These are phyloP conservation scores for Blastobotrys capitulatus DNA, from an alignment of 1,139 yeast genomes.

Conservation along the genomic window DNA sequence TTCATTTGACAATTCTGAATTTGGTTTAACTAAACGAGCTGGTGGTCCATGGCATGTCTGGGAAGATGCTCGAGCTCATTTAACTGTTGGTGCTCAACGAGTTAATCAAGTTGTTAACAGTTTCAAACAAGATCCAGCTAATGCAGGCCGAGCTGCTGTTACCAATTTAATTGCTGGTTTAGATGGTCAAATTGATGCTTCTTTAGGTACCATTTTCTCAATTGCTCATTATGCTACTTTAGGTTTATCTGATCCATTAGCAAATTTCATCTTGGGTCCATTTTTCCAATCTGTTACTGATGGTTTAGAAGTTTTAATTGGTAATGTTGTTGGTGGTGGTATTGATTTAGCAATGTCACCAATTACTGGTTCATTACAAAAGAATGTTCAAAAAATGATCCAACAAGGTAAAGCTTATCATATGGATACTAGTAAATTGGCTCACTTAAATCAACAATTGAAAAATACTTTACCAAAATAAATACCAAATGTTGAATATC, in stretches of 20 bases:
- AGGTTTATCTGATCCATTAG: slow-evolving; percentile 25
- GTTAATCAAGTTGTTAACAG: slow-evolving; percentile 19
- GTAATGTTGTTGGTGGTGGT: slow-evolving; percentile 22
- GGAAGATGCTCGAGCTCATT: background rate
- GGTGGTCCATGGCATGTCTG: background rate
- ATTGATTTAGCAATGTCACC: slow-evolving; percentile 14
- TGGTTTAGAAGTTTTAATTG: slow-evolving; percentile 29
- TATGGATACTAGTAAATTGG: slow-evolving; percentile 11
- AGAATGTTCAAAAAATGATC: slow-evolving; percentile 13
- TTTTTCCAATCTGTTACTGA: slow-evolving; percentile 31
- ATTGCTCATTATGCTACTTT: slow-evolving; percentile 24
- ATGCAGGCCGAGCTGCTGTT: slow-evolving; percentile 23
- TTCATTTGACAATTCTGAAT: slow-evolving; percentile 11
- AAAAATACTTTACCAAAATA: background rate
- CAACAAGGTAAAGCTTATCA: slow-evolving; percentile 15
- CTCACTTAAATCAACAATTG: background rate
- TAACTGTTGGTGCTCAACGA: slow-evolving; percentile 23
- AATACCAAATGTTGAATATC: too few species aligned
- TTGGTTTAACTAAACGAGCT: slow-evolving; percentile 26
- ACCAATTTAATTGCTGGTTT: slow-evolving; percentile 28
- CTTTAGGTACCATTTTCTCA: slow-evolving; percentile 25
- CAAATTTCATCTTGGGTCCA: slow-evolving; percentile 27
- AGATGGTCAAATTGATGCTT: slow-evolving; percentile 32
- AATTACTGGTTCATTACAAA: slow-evolving; percentile 10
- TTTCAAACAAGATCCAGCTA: slow-evolving; percentile 19